Conservation (phyloP, 2,329 filamentous ascomycete genomes). For the Alternaria gansuensis region DNA sequence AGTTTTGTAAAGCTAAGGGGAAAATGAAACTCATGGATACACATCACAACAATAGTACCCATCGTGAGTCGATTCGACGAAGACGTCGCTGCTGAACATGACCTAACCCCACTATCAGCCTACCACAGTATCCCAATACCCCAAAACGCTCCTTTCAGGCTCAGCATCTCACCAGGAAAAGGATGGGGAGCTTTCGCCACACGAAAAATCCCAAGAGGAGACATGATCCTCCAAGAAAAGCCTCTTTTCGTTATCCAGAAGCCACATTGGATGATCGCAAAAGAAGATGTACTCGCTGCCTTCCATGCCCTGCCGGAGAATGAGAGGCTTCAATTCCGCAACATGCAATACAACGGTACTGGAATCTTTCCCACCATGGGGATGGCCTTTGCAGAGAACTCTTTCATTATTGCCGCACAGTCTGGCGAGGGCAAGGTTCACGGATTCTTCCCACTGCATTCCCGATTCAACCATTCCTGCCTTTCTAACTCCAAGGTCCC, state of each 20-base stretch:
- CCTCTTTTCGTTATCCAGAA: conserved; percentile 22
- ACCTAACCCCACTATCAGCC: conserved; percentile 5
- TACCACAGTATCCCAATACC: conserved; percentile 17
- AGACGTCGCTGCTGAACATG: not conserved
- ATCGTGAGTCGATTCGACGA: not conserved
- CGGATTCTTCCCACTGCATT: conserved; percentile 16
- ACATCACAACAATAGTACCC: not conserved
- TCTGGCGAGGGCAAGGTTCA: not conserved
- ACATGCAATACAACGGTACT: not conserved
- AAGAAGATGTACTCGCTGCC: conserved; percentile 12
- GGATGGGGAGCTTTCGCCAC: conserved; percentile 24
- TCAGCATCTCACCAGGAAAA: conserved; percentile 15
- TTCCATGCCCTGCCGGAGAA: conserved; percentile 3
- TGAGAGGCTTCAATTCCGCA: not conserved
- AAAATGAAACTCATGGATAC: not conserved
- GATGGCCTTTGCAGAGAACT: not conserved
- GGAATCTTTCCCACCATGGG: not conserved
- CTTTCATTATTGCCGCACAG: not conserved
- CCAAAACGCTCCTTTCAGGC: conserved; percentile 8
- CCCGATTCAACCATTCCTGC: conserved; percentile 20
- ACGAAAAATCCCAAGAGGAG: conserved; percentile 9
- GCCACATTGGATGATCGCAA: conserved; percentile 12
- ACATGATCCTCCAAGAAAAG: conserved; percentile 14
- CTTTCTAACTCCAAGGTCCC: conserved; percentile 16
- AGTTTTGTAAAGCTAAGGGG: not conserved